Evolutionary conservation across 352 stramenopile genomes (phyloP), one percentile per base, ranked within the genome.

Genomic region (Phytophthora quininea): DNA sequence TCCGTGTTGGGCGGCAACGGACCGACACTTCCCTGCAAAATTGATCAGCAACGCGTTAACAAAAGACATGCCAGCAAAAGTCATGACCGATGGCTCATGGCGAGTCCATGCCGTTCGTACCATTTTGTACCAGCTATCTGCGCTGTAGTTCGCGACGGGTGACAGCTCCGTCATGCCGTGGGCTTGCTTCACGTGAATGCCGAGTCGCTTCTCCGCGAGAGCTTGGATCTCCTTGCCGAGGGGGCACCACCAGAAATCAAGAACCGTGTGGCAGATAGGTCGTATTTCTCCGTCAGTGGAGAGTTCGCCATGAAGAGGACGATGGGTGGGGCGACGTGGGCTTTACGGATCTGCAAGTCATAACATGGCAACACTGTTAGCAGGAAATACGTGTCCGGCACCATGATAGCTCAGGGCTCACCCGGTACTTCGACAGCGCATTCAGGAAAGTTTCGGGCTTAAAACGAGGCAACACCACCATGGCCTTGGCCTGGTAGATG

Each of bases 381-480:
- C 6, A 40, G 10, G 35, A 40, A 11, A 11, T 11, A 11, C 35
- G 35, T 11, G 35, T 6, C 6, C 35, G 6, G 10, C 35, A 11
- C 10, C 35, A 11, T 11, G 12, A 48, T 24, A 48, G n/a, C 19
- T 58, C 9, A 19, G 4, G 19, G 0, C 14, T 3, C 29, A 79
- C 69, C 54, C 80, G 79, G 73, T 84, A 84, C 24, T 52, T 72
- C 0, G 64, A 62, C 6, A 98, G 76, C 33, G 87, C 69, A 27
- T 86, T 62, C 11, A 97, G 79, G 57, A 98, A 98, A 14, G 74
- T 71, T 48, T 92, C 71, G 2, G 96, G 82, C 61, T 98, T 90
- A 67, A 98, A 98, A 19, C 82, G 67, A 15, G 84, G 89, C 32
- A 96, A 86, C 2, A 96, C 93, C 14, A 98, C 85, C 3, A 96